Evolutionary conservation across 2,329 filamentous ascomycete genomes (phyloP).

Genomic region (Coniochaeta pulveracea): DNA sequence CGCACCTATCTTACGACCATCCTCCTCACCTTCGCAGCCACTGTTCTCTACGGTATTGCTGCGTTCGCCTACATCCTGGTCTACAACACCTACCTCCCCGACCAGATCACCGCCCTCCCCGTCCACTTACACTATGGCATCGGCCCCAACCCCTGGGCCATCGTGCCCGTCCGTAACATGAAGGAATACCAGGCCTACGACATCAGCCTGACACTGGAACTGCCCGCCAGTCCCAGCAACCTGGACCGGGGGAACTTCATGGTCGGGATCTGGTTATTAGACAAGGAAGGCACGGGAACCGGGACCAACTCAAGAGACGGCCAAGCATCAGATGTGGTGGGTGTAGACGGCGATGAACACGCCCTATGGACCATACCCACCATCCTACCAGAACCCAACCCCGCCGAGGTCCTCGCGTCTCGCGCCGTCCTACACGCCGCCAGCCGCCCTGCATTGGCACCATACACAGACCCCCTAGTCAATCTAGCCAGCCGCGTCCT

Average conservation of each 20-base stretch:
- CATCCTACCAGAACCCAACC: constrained; percentile 13
- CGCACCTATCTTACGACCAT: constrained; percentile 34
- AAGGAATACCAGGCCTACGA: constrained; percentile 75
- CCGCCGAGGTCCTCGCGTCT: constrained; percentile 22
- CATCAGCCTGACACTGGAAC: constrained; percentile 58
- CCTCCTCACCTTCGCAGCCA: constrained; percentile 29
- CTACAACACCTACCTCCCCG: constrained; percentile 45
- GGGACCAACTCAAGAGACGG: no score
- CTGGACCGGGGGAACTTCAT: constrained; percentile 83
- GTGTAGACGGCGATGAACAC: no score
- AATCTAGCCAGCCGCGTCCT: constrained; percentile 48
- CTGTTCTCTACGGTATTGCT: constrained; percentile 34
- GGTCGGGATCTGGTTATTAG: constrained; percentile 65
- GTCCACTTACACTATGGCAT: constrained; percentile 49
- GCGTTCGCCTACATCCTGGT: constrained; percentile 38
- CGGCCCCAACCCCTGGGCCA: constrained; percentile 39
- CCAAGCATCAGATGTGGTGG: no score
- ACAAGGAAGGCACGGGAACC: constrained; percentile 19
- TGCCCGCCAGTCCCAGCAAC: constrained; percentile 73
- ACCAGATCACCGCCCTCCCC: constrained; percentile 39
- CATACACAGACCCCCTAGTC: constrained; percentile 64
- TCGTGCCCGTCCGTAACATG: constrained; percentile 41
- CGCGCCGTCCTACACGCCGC: constrained; percentile 46
- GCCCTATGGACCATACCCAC: no score
- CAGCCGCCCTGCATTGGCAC: constrained; percentile 65